Percentiles rank a stretch among this genome's conserved stretches.
Conservation (phyloP, 2,329 filamentous ascomycete genomes). For the Didymella sp. region DNA sequence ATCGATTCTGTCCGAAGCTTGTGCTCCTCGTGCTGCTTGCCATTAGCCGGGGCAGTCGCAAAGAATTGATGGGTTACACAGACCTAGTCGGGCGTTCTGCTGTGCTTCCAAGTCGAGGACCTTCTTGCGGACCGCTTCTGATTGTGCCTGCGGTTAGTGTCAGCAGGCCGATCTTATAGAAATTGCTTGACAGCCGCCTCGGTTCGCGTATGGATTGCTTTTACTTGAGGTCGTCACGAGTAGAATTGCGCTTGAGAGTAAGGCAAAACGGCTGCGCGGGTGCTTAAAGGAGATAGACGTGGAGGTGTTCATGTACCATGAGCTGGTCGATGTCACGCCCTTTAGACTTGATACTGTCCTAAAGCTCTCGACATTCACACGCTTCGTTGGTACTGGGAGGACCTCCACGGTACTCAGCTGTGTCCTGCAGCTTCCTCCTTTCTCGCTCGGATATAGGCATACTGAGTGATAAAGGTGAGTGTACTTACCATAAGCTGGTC, state of each 20-base stretch:
- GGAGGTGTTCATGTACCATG: constrained; percentile 49
- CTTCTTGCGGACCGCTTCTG: constrained; percentile 42
- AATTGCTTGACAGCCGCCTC: not conserved
- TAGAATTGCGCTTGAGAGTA: not conserved
- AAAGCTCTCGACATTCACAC: too few relatives aligned
- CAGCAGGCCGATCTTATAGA: not conserved
- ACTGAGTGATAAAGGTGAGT: too few relatives aligned
- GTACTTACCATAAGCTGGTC: constrained; percentile 58
- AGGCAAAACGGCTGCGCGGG: too few relatives aligned
- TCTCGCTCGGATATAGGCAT: too few relatives aligned
- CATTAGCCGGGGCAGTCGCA: constrained; percentile 8
- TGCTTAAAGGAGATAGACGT: not conserved
- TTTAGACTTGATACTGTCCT: too few relatives aligned
- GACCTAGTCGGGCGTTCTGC: constrained; percentile 41
- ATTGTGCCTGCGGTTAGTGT: constrained; percentile 34
- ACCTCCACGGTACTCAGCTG: too few relatives aligned
- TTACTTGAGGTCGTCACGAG: not conserved
- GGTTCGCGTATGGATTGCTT: not conserved
- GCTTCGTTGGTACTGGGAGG: too few relatives aligned
- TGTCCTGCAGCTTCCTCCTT: too few relatives aligned
- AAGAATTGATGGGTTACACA: constrained; percentile 2
- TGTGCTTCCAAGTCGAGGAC: constrained; percentile 40
- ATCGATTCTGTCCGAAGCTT: constrained; percentile 51
- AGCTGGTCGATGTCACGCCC: constrained; percentile 55
- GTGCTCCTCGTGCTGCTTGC: constrained; percentile 43